These are phyloP conservation scores for Geosmithia morbida DNA, from an alignment of 2,329 filamentous ascomycete genomes.

Conservation along the genomic window DNA sequence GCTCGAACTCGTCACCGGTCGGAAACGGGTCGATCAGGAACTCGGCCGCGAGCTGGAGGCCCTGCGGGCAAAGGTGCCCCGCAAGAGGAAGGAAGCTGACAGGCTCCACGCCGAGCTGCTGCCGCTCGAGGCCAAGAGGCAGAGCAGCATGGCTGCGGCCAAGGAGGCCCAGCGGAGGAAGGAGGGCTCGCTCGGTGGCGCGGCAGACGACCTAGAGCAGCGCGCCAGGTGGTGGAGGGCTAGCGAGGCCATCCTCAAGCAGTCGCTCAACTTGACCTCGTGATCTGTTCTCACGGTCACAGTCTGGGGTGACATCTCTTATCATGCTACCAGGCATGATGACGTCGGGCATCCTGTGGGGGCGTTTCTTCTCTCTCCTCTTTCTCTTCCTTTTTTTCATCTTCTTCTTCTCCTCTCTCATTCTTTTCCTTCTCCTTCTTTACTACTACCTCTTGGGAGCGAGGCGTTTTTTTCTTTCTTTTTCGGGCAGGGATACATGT, in stretches of 20 bases:
- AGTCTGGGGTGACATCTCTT: too few relatives aligned
- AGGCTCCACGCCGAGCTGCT: slow-evolving; percentile 52
- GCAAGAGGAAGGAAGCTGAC: slow-evolving; percentile 53
- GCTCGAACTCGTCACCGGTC: slow-evolving; percentile 32
- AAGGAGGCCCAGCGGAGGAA: slow-evolving; percentile 55
- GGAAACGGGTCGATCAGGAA: slow-evolving; percentile 35
- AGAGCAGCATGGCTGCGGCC: slow-evolving; percentile 51
- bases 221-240: slow-evolving; percentile 61
- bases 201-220: slow-evolving; percentile 61
- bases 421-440: too few relatives aligned
- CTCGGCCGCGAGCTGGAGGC: slow-evolving; percentile 50
- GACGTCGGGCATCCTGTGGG: too few relatives aligned
- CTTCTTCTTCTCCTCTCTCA: too few relatives aligned
- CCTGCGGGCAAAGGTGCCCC: slow-evolving; percentile 45
- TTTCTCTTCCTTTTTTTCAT: too few relatives aligned
- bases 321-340: too few relatives aligned
- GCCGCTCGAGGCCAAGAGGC: slow-evolving; percentile 51
- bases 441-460: too few relatives aligned
- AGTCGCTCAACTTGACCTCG: slow-evolving; percentile 43
- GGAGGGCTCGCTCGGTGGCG: slow-evolving; percentile 49
- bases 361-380: too few relatives aligned
- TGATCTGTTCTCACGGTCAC: slow-evolving; percentile 7
- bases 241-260: slow-evolving; percentile 47
- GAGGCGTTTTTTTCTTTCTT: background rate
- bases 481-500: too few relatives aligned